A percentile compares a stretch with the other conserved stretches of the same genome.
Evolutionary conservation across 2,329 filamentous ascomycete genomes (phyloP).

Genomic region (Pestalotiopsis sp.): DNA sequence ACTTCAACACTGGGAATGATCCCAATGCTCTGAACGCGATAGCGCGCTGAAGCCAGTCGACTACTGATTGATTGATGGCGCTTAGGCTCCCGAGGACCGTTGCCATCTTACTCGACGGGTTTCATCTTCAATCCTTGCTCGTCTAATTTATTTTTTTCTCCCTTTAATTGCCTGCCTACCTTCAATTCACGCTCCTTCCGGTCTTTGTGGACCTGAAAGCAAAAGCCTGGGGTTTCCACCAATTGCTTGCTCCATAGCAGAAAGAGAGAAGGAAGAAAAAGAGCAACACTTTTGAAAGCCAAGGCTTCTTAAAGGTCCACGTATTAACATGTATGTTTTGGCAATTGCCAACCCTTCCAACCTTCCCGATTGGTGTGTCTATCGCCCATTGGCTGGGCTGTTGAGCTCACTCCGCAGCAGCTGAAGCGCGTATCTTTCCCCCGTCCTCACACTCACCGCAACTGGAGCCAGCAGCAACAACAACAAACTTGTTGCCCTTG

Average conservation of each 20-base stretch:
- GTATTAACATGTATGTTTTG: neutral
- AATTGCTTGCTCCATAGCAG: neutral
- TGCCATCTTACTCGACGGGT: too few relatives aligned
- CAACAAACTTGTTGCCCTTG: neutral
- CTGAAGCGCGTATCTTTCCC: neutral
- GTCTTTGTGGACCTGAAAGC: too few relatives aligned
- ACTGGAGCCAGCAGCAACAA: neutral
- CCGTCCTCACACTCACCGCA: neutral
- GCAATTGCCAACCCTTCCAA: neutral
- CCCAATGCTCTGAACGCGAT: neutral
- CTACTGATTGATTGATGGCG: too few relatives aligned
- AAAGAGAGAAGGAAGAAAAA: neutral
- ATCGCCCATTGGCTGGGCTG: constrained; percentile 7
- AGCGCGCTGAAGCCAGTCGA: neutral
- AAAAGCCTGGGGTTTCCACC: neutral
- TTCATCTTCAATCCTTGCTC: too few relatives aligned
- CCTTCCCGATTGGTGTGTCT: constrained; percentile 6
- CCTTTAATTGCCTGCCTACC: too few relatives aligned
- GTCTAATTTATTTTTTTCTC: too few relatives aligned
- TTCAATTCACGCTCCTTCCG: too few relatives aligned
- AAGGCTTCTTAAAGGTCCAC: neutral
- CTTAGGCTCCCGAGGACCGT: too few relatives aligned
- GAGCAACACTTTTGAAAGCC: neutral
- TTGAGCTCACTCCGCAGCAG: neutral
- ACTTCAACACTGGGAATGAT: neutral